These are phyloP conservation scores for Corrigiola litoralis DNA, from an alignment of 179 eudicot species.

Conservation along the genomic window DNA sequence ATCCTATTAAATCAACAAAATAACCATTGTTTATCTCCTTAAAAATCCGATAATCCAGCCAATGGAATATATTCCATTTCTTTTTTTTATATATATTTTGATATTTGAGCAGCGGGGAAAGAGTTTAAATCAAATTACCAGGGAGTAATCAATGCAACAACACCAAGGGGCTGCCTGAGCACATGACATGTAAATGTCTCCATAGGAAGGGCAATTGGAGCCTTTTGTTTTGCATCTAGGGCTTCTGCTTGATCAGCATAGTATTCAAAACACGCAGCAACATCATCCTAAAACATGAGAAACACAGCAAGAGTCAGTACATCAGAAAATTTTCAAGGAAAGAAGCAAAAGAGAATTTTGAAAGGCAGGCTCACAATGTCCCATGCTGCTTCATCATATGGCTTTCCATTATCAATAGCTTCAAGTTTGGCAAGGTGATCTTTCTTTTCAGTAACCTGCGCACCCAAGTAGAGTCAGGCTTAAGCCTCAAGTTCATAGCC, in stretches of 20 bases:
- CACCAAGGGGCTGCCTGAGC: conserved; percentile 83
- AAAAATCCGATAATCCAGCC: background rate
- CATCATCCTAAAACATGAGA: conserved; percentile 70
- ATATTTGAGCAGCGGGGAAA: background rate
- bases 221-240: conserved; percentile 79
- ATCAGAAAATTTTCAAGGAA: background rate
- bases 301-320: conserved; percentile 5
- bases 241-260: conserved; percentile 95
- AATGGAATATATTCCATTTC: background rate
- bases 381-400: conserved; percentile 87
- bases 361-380: conserved; percentile 59
- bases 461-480: background rate
- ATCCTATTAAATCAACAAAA: background rate
- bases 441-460: conserved; percentile 76
- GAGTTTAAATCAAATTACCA: conserved; percentile 44
- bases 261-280: conserved; percentile 89
- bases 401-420: conserved; percentile 84
- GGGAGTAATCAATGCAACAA: conserved; percentile 96
- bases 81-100: background rate
- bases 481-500: background rate
- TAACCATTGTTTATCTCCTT: background rate
- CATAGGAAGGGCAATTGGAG: conserved; percentile 80
- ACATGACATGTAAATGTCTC: conserved; percentile 81
- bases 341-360: background rate
- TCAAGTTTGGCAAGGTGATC: conserved; percentile 70